Evolutionary conservation across 495 filamentous ascomycete genomes (phyloP), one percentile per base, ranked within the genome.

Genomic region (Penicillium cataractarum): DNA sequence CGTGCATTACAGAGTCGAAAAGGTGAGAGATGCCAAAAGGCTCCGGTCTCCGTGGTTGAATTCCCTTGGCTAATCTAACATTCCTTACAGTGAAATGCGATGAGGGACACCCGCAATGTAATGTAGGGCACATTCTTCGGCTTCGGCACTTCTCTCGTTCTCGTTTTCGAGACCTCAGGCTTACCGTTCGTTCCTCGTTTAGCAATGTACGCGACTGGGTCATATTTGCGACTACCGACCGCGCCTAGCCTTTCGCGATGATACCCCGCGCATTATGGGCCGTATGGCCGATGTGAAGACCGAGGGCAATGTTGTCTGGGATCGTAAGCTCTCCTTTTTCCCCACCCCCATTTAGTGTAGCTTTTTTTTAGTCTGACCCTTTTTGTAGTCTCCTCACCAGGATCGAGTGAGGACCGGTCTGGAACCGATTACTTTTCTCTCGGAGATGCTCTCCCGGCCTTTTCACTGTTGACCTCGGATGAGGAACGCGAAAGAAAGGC

Each of bases 401-500:
- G 63, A 29, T 63, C 64, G 35, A 66, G 48, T 60, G 66, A 73
- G 42, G 62, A 66, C 54, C 53, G 63, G 64, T 65, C 68, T 19
- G 67, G 63, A 65, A 65, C 65, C 22, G 67, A 71, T 40, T 68
- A 72, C 53, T 71, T 75, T 51, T 61, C 65, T 26, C n/a, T 65
- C n/a, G 63, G 71, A 10, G 77, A 83, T 61, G 57, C 73, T 3
- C 74, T 87, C 5, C 84, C 85, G 15, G 77, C 80, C 3, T 87
- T 88, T 64, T 67, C 80, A 21, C 60, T 69, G 9, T 76, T 88
- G 39, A 86, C 78, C 4, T 87, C 77, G n/a, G 85, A 87, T 61
- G 85, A 87, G 46, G 86, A 87, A 2, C 70, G 86, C 55, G 85
- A 88, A 62, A 78, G 67, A 60, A 88, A 87, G 63, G 86, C 85